Percentiles rank a stretch among this genome's conserved stretches.
Evolutionary conservation across 345 rosid genomes (phyloP).

Genomic region (Bruguiera gymnorhiza): DNA sequence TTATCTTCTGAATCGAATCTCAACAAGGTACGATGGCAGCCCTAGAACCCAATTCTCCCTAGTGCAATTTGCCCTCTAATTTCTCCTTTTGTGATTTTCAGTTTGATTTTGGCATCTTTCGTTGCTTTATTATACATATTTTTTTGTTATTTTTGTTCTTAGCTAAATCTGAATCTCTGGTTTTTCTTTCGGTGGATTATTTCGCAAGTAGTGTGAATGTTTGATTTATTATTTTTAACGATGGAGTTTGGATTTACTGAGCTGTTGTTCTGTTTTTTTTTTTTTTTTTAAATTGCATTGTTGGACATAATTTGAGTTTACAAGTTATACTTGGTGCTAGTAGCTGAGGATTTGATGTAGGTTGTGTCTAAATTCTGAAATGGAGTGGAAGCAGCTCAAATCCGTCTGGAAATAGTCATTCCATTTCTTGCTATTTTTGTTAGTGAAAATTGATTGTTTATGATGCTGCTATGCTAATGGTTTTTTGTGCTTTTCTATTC

Average conservation of each 20-base stretch:
- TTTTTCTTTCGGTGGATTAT: neutral
- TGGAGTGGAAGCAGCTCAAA: conserved; percentile 15
- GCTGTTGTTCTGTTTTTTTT: no score
- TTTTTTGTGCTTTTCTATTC: neutral
- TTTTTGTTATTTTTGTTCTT: neutral
- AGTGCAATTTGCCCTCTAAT: neutral
- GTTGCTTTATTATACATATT: neutral
- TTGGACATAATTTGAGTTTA: no score
- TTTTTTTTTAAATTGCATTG: no score
- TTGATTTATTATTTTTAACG: neutral
- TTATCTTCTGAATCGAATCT: neutral
- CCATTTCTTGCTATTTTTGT: neutral
- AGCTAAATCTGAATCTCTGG: neutral
- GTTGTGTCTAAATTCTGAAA: neutral
- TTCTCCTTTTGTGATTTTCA: neutral
- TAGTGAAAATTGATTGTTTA: neutral
- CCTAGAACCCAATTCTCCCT: conserved; percentile 13
- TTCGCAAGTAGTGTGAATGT: neutral
- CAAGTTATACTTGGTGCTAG: neutral
- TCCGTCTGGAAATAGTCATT: neutral
- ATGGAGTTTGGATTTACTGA: neutral
- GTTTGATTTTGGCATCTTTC: neutral
- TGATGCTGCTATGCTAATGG: neutral
- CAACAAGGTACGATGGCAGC: conserved; percentile 13
- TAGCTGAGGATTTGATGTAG: neutral